Percentiles rank a stretch among this genome's conserved stretches.
Evolutionary conservation across 2,329 filamentous ascomycete genomes (phyloP).

Genomic region (Trichoderma sp.): DNA sequence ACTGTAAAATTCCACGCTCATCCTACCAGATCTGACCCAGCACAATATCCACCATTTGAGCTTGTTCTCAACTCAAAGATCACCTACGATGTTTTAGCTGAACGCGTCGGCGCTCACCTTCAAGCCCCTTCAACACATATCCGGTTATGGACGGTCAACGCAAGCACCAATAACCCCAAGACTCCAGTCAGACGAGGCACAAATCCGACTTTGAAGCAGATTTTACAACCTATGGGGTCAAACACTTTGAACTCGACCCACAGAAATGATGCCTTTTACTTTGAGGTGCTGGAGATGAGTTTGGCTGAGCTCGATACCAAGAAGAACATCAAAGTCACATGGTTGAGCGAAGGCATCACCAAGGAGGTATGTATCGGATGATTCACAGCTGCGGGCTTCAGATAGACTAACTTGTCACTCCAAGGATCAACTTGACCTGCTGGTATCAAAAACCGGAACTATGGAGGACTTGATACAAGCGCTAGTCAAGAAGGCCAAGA

Average conservation of each 20-base stretch:
- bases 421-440: slow-evolving; percentile 73
- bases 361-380: slow-evolving; percentile 66
- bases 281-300: slow-evolving; percentile 92
- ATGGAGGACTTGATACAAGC: slow-evolving; percentile 74
- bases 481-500: slow-evolving; percentile 75
- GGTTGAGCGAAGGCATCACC: slow-evolving; percentile 83
- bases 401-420: not conserved
- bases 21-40: slow-evolving; percentile 52
- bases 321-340: slow-evolving; percentile 78
- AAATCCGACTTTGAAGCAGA: slow-evolving; percentile 70
- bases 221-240: slow-evolving; percentile 69
- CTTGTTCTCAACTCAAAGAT: slow-evolving; percentile 83
- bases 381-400: not conserved
- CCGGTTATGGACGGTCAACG: slow-evolving; percentile 84
- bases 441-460: slow-evolving; percentile 82
- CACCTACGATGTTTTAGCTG: slow-evolving; percentile 80
- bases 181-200: slow-evolving; percentile 68
- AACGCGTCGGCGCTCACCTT: slow-evolving; percentile 77
- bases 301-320: slow-evolving; percentile 90
- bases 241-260: slow-evolving; percentile 68
- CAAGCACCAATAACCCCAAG: slow-evolving; percentile 73
- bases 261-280: slow-evolving; percentile 76
- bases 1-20: slow-evolving; percentile 74
- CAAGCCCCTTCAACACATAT: slow-evolving; percentile 79
- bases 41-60: slow-evolving; percentile 65